Evolutionary conservation across 164 flowering plant genomes (phyloP).

Genomic region (Pachysandra terminalis): DNA sequence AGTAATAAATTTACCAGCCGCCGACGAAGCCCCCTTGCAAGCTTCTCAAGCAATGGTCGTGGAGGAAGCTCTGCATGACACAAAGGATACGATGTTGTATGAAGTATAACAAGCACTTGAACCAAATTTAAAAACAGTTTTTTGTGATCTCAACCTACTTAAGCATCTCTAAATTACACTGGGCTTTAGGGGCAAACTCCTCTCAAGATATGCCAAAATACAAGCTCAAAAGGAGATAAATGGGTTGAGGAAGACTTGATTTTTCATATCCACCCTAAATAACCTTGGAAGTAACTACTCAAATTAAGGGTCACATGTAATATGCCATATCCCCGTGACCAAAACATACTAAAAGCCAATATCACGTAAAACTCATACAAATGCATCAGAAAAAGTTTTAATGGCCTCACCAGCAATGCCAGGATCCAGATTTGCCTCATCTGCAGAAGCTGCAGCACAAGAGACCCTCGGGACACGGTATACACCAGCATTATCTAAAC

Average conservation of each 20-base stretch:
- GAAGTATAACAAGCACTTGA: neutral
- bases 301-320: no score
- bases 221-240: no score
- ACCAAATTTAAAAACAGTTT: neutral
- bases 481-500: slow-evolving; percentile 60
- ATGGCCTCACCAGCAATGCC: slow-evolving; percentile 65
- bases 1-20: slow-evolving; percentile 50
- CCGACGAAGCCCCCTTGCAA: slow-evolving; percentile 79
- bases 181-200: neutral
- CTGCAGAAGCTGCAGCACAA: slow-evolving; percentile 96
- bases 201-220: no score
- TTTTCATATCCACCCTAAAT: no score
- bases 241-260: no score
- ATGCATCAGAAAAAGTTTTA: neutral
- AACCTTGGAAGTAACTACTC: no score
- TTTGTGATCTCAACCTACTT: no score
- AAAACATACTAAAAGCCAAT: neutral
- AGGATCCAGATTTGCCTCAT: slow-evolving; percentile 93
- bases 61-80: slow-evolving; percentile 86
- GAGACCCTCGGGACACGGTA: slow-evolving; percentile 89
- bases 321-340: neutral
- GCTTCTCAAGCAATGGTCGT: slow-evolving; percentile 76
- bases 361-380: neutral
- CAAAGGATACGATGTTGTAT: neutral
- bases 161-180: neutral